Base-by-base conservation (phyloP, 169 alveolate genomes). In the Plasmodium inui region DNA sequence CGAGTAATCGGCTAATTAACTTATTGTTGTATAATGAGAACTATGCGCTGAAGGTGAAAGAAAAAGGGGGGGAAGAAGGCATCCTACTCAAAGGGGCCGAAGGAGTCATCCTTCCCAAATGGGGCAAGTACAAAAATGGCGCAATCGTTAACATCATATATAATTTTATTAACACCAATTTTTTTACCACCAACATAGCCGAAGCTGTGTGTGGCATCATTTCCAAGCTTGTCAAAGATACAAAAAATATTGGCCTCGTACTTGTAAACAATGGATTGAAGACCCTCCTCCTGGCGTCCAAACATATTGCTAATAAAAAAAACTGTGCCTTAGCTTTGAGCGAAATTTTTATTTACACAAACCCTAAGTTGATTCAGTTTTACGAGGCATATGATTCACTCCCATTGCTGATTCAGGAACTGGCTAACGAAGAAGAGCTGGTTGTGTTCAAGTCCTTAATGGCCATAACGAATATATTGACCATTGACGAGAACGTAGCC, bases 301-400 rank as follows among this genome's bases (percentile, higher is more conserved):
- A 89, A 61, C 90, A 89, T 73, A 89, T 89, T 79, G 32, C 67
- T 28, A 89, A 89, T 46, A 89, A 79, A 79, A 89, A 89, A 44
- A 79, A 79, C 71, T 89, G 94, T 71, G 67, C 89, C 46, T 37
- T 78, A 57, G 94, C 94, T 61, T 79, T 89, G 72, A 79, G 94
- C 82, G 94, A 89, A 89, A 89, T 89, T 79, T 89, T 89, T 79
- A 89, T 89, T 34, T 61, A 89, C 71, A 89, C 94, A 0, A 89
- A 89, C 39, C 94, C 94, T 1, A 89, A 89, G 72, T 46, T 89
- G 72, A 79, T 89, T 79, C 94, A 89, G 50, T 89, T 89, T 79
- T 89, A 89, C 71, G 94, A 89, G 71, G 94, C 94, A 30, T 89
- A 89, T 89, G 94, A 89, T 89, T 89, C 94, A 41, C 71, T 89